phyloP scores from a whole-genome alignment of 805 yeast genomes.

The Candida anglica region DNA sequence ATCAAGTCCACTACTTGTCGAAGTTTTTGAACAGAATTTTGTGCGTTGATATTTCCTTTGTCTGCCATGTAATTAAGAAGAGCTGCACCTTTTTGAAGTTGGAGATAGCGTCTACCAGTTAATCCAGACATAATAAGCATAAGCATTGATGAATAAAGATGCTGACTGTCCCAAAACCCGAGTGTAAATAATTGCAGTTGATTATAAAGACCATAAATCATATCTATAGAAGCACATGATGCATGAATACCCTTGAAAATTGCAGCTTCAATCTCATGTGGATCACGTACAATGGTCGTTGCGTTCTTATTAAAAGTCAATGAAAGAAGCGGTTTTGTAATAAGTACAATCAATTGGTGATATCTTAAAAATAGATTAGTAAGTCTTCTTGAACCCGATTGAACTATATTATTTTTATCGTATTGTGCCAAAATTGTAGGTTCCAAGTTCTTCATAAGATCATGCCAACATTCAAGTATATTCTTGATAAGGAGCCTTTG shows the following conservation, averaged over 20 bases:
- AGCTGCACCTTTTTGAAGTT: conserved; percentile 23
- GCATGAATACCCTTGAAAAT: conserved; percentile 25
- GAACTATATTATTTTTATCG: conserved; percentile 15
- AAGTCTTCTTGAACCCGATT: conserved; percentile 18
- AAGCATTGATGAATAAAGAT: conserved; percentile 30
- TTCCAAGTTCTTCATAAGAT: conserved; percentile 30
- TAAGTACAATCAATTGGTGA: conserved; percentile 28
- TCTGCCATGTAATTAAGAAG: conserved; percentile 31
- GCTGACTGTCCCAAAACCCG: conserved; percentile 40
- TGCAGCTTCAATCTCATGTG: conserved; percentile 18
- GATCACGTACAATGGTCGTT: conserved; percentile 16
- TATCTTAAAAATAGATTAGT: conserved; percentile 34
- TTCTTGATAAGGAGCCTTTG: conserved; percentile 29
- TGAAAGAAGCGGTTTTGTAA: conserved; percentile 31
- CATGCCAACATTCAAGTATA: conserved; percentile 22
- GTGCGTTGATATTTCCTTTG: conserved; percentile 32
- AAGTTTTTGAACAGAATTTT: conserved; percentile 24
- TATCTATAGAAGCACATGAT: conserved; percentile 26
- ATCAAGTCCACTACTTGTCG: conserved; percentile 11
- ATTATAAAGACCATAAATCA: conserved; percentile 23
- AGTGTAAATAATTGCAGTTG: conserved; percentile 24
- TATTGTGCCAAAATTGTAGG: conserved; percentile 21
- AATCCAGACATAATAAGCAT: conserved; percentile 23
- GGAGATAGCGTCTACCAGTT: conserved; percentile 13
- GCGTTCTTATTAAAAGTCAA: conserved; percentile 24